These are phyloP conservation scores for Clohesyomyces aquaticus DNA, from an alignment of 495 filamentous ascomycete genomes.

Conservation along the genomic window DNA sequence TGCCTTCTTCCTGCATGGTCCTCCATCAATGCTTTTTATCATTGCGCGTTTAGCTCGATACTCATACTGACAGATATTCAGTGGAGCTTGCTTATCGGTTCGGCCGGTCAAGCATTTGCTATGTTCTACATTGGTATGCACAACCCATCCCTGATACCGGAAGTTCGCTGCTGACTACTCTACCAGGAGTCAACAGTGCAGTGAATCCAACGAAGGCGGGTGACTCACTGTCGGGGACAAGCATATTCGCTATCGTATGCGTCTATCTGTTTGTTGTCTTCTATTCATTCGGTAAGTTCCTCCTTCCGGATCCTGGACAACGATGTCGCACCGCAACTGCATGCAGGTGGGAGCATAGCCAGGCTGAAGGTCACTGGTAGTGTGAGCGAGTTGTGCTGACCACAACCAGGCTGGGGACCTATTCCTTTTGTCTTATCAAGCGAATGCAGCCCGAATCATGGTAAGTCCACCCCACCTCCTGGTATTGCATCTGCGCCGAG, in stretches of 20 bases:
- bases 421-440: conserved; percentile 57
- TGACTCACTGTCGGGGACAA: conserved; percentile 37
- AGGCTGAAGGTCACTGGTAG: too few relatives aligned
- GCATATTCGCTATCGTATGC: conserved; percentile 46
- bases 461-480: conserved; percentile 4
- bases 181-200: conserved; percentile 21
- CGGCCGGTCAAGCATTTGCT: conserved; percentile 36
- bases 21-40: not conserved
- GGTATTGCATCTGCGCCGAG: too few relatives aligned
- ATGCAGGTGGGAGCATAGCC: too few relatives aligned
- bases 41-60: conserved; percentile 11
- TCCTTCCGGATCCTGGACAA: not conserved
- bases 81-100: conserved; percentile 31
- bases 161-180: not conserved
- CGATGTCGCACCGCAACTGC: too few relatives aligned
- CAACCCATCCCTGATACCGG: not conserved
- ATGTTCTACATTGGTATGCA: conserved; percentile 41
- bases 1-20: not conserved
- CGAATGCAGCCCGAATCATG: conserved; percentile 39
- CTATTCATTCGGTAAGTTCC: conserved; percentile 64
- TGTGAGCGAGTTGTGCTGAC: conserved; percentile 16
- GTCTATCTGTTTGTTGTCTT: conserved; percentile 76
- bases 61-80: conserved; percentile 37
- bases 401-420: conserved; percentile 63
- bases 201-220: conserved; percentile 34